These are phyloP conservation scores for Blastobotrys arbuscula DNA, from an alignment of 1,139 yeast genomes.

Conservation along the genomic window DNA sequence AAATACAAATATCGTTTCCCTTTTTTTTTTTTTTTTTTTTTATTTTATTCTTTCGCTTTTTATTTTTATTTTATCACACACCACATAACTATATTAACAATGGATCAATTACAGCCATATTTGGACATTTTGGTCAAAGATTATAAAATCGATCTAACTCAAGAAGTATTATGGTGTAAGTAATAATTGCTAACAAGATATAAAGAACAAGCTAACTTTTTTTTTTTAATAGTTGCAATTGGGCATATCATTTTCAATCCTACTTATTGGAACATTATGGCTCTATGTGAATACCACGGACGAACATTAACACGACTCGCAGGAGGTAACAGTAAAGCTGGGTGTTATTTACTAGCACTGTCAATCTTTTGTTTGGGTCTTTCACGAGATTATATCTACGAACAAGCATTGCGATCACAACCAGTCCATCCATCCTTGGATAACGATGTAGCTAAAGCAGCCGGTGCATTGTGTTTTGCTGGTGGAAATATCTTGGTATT, in stretches of 20 bases:
- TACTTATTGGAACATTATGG: conserved; percentile 89
- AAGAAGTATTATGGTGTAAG: conserved; percentile 20
- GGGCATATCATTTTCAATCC: conserved; percentile 81
- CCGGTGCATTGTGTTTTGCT: conserved; percentile 47
- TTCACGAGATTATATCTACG: conserved; percentile 71
- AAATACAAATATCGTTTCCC: background rate
- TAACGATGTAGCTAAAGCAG: conserved; percentile 36
- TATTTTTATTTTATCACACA: background rate
- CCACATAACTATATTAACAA: background rate
- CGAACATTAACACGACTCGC: conserved; percentile 67
- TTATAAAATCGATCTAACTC: conserved; percentile 17
- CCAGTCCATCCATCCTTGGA: conserved; percentile 33
- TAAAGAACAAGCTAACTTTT: conserved; percentile 2
- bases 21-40: too few species aligned
- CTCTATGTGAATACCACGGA: conserved; percentile 75
- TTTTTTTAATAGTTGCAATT: conserved; percentile 15
- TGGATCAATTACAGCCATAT: background rate
- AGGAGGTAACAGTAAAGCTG: conserved; percentile 60
- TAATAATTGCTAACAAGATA: background rate
- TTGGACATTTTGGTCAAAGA: background rate
- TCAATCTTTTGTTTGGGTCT: conserved; percentile 83
- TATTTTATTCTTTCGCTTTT: background rate
- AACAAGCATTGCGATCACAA: conserved; percentile 58
- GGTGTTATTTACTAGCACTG: conserved; percentile 78
- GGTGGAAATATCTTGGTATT: conserved; percentile 76